phyloP scores from a whole-genome alignment of 768 basidiomycete species.

The Grammothele lineata region DNA sequence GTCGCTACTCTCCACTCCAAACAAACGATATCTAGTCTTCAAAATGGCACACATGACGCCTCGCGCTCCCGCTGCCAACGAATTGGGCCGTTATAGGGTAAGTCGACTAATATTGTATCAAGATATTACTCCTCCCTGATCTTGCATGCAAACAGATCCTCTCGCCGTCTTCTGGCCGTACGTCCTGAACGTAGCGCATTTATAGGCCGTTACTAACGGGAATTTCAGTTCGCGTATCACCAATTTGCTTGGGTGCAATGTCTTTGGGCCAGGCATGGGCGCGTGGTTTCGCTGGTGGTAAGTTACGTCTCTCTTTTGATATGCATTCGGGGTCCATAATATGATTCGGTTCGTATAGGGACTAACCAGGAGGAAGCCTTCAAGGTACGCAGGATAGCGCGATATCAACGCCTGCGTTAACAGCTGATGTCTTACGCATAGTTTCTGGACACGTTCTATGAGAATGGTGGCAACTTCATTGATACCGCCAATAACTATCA shows the following conservation, averaged over 20 bases:
- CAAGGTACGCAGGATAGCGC: not conserved
- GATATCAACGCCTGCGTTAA: conserved; percentile 15
- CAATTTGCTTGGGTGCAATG: conserved; percentile 4
- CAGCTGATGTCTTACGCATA: conserved; percentile 5
- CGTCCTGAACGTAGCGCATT: no score
- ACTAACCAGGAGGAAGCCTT: not conserved
- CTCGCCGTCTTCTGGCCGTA: no score
- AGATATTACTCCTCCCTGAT: no score
- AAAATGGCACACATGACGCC: no score
- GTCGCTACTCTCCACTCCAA: no score
- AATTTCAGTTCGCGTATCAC: conserved; percentile 3
- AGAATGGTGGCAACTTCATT: conserved; percentile 45
- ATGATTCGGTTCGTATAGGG: not conserved
- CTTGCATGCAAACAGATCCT: no score
- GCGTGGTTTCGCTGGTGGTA: not conserved
- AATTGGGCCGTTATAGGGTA: no score
- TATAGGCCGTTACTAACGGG: no score
- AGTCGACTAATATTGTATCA: no score
- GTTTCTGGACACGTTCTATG: conserved; percentile 41
- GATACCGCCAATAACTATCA: conserved; percentile 39
- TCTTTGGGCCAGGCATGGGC: conserved; percentile 5
- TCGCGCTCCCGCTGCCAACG: no score
- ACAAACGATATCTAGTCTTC: no score
- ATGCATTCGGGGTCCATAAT: not conserved
- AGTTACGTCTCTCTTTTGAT: not conserved